Percentiles rank a stretch among this genome's conserved stretches.
Conservation (phyloP, 2,329 filamentous ascomycete genomes). For the Diaporthe amygdali region DNA sequence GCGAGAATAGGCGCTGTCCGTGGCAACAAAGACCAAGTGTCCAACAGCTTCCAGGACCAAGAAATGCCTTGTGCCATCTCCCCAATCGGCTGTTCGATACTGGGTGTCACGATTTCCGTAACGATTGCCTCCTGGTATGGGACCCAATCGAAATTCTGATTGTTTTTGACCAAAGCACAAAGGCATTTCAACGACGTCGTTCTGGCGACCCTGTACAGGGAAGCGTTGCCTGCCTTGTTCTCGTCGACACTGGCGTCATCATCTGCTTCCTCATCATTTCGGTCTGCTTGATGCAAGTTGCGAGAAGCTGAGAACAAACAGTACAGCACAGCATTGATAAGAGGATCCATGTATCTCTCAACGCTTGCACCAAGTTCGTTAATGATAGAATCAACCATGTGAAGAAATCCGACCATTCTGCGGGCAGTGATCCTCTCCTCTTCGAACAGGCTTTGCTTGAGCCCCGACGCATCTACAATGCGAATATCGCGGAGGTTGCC, state of each 20-base stretch:
- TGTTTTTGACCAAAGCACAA: slow-evolving; percentile 77
- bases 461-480: slow-evolving; percentile 56
- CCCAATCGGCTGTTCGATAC: slow-evolving; percentile 76
- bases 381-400: slow-evolving; percentile 88
- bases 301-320: slow-evolving; percentile 76
- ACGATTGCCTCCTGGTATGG: slow-evolving; percentile 75
- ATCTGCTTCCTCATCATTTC: slow-evolving; percentile 43
- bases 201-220: slow-evolving; percentile 69
- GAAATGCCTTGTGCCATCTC: slow-evolving; percentile 93
- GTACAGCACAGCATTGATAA: slow-evolving; percentile 81
- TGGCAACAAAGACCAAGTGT: slow-evolving; percentile 76
- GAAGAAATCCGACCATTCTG: slow-evolving; percentile 89
- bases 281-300: slow-evolving; percentile 39
- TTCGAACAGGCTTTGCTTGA: slow-evolving; percentile 59
- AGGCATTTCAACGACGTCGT: slow-evolving; percentile 83
- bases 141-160: slow-evolving; percentile 73
- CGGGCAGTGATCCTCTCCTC: slow-evolving; percentile 68
- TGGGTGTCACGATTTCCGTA: slow-evolving; percentile 75
- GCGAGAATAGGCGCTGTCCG: slow-evolving; percentile 71
- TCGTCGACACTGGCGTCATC: slow-evolving; percentile 35
- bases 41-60: slow-evolving; percentile 78
- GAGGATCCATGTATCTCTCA: slow-evolving; percentile 66
- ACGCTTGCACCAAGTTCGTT: slow-evolving; percentile 81
- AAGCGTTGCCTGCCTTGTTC: slow-evolving; percentile 52
- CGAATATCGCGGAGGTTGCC: slow-evolving; percentile 69